These are phyloP conservation scores for Gillenia trifoliata DNA, from an alignment of 306 rosid species.

Conservation along the genomic window DNA sequence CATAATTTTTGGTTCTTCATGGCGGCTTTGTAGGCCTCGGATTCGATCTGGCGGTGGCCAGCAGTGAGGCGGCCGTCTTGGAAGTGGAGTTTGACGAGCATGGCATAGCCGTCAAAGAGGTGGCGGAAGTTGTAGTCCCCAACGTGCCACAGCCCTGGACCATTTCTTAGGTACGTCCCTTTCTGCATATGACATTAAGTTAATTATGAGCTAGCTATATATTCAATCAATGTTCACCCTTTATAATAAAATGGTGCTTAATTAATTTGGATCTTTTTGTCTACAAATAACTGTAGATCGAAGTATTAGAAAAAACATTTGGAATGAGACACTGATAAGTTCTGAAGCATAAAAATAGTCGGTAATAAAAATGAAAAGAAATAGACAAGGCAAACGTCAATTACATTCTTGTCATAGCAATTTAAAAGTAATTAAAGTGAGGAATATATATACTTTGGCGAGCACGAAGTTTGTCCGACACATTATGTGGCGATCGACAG, in stretches of 20 bases:
- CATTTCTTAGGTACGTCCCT: constrained; percentile 91
- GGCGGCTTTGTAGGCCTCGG: constrained; percentile 76
- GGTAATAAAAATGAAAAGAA: neutral
- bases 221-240: neutral
- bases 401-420: neutral
- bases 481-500: neutral
- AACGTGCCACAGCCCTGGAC: constrained; percentile 88
- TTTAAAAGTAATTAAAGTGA: neutral
- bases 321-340: neutral
- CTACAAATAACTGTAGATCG: neutral
- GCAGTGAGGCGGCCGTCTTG: constrained; percentile 47
- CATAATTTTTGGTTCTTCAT: constrained; percentile 61
- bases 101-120: constrained; percentile 93
- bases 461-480: constrained; percentile 12
- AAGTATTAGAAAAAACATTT: neutral
- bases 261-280: neutral
- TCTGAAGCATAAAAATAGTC: neutral
- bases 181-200: constrained; percentile 54
- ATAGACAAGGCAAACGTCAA: neutral
- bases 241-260: neutral
- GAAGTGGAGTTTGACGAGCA: constrained; percentile 58
- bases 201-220: neutral
- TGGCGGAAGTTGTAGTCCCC: constrained; percentile 85
- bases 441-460: neutral
- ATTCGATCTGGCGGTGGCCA: constrained; percentile 80